Evolutionary conservation across 208 protist genomes (phyloP).

Genomic region (Trypanosoma conorhini): DNA sequence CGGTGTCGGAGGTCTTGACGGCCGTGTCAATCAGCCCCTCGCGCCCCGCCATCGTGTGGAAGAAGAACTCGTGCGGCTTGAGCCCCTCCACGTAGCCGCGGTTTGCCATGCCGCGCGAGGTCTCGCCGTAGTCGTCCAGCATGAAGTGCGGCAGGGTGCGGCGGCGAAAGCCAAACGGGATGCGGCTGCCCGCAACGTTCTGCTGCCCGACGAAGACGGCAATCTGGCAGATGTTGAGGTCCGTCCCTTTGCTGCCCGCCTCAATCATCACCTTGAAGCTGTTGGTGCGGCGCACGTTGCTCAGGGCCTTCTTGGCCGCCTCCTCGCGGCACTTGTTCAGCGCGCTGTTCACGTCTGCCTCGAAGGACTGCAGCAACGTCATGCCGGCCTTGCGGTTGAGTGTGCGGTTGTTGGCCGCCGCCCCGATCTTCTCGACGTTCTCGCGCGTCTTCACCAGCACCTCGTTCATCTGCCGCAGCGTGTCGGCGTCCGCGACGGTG

Average conservation of each 20-base stretch:
- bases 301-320: constrained; percentile 85
- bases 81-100: constrained; percentile 99
- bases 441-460: constrained; percentile 89
- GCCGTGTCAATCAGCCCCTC: constrained; percentile 99
- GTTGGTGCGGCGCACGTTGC: constrained; percentile 89
- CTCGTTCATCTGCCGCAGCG: constrained; percentile 90
- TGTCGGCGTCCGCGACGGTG: constrained; percentile 96
- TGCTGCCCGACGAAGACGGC: constrained; percentile 99
- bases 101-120: constrained; percentile 97
- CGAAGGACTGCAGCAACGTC: constrained; percentile 98
- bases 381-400: constrained; percentile 95
- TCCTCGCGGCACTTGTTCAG: constrained; percentile 94
- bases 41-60: constrained; percentile 99
- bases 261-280: constrained; percentile 97
- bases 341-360: constrained; percentile 96
- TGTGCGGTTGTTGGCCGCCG: constrained; percentile 91
- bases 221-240: constrained; percentile 99
- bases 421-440: constrained; percentile 92
- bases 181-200: constrained; percentile 99
- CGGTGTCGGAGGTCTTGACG: constrained; percentile 99
- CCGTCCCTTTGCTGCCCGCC: constrained; percentile 98
- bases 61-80: constrained; percentile 99
- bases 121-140: constrained; percentile 98
- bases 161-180: constrained; percentile 97
- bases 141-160: constrained; percentile 99